Evolutionary conservation across 1,139 yeast species (phyloP), one percentile per base, ranked within the genome.

Genomic region (Zygoascus hellenicus): DNA sequence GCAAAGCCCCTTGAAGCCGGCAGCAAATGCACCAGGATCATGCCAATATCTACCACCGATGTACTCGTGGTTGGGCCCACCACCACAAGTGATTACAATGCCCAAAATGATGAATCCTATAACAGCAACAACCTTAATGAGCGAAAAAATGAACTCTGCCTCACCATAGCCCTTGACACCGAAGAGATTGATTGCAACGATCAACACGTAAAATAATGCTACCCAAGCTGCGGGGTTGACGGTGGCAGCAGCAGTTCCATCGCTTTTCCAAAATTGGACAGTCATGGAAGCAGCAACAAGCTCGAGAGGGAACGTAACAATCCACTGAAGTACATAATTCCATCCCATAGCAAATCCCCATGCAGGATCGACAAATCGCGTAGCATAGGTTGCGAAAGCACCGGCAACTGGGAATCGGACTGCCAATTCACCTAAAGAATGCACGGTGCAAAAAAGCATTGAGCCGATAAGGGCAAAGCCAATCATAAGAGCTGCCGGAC

Each of bases 321-420:
- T 64, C 92, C 94, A 85, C 70, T 81, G 85, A 57, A 84, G 62
- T 48, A 81, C 83, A 63, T 85, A 85, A 62, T 82, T 83, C 88
- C 89, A 83, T 44, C 89, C 88, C 62, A 84, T 79, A 28, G 95
- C 84, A 63, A 86, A 86, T 9, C 94, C 94, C 80, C 89, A 79
- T 7, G 88, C 81, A 2, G 79, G 75, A 58, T 85, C 94, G 37
- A 87, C 70, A 55, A 85, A 81, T 49, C 83, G 72, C 3, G 86
- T 70, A 32, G 87, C 78, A 63, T 81, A 85, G 48, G 83, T 78
- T 39, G 83, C 75, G 66, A 84, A 86, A 1, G 90, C 87, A 57
- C 95, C 96, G 48, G 84, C 72, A 40, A 86, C 80, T 37, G 94
- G 90, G 65, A 81, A 85, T 11, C 81, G 74, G 36, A 84, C 86